A percentile compares a stretch with the other conserved stretches of the same genome.
Evolutionary conservation across 495 filamentous ascomycete species (phyloP).

Genomic region (Hyaloscypha variabilis): DNA sequence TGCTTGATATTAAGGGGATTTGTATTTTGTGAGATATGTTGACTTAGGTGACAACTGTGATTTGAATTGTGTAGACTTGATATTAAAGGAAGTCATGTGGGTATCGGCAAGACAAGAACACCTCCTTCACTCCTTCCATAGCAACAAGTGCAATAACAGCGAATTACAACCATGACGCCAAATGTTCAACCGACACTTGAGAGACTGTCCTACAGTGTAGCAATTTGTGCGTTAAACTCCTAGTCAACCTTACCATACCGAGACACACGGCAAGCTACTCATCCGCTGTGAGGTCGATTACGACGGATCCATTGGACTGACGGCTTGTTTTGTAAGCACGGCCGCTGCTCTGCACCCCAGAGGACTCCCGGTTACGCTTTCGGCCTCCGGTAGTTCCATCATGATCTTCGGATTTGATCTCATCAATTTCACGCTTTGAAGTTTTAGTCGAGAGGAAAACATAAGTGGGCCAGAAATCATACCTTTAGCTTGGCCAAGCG

Average conservation of each 20-base stretch:
- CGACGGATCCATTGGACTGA: neutral
- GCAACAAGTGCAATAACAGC: no score
- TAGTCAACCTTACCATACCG: no score
- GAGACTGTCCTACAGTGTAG: no score
- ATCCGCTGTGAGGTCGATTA: slow-evolving; percentile 28
- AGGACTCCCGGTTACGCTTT: neutral
- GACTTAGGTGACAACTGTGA: no score
- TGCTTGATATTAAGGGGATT: neutral
- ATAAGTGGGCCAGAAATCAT: neutral
- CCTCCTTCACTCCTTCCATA: no score
- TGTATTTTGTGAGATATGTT: neutral
- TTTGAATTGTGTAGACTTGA: no score
- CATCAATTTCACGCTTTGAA: slow-evolving; percentile 26
- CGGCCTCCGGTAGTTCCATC: neutral
- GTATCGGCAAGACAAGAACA: no score
- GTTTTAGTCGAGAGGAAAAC: neutral
- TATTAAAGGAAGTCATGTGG: no score
- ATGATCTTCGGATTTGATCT: slow-evolving; percentile 24
- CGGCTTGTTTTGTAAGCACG: slow-evolving; percentile 18
- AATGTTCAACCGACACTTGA: no score
- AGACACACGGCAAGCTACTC: neutral
- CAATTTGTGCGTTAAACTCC: no score
- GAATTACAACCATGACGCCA: no score
- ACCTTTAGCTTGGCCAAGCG: slow-evolving; percentile 19
- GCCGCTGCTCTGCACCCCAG: neutral